Evolutionary conservation across 805 yeast species (phyloP).

Genomic region (Lachancea nothofagi): DNA sequence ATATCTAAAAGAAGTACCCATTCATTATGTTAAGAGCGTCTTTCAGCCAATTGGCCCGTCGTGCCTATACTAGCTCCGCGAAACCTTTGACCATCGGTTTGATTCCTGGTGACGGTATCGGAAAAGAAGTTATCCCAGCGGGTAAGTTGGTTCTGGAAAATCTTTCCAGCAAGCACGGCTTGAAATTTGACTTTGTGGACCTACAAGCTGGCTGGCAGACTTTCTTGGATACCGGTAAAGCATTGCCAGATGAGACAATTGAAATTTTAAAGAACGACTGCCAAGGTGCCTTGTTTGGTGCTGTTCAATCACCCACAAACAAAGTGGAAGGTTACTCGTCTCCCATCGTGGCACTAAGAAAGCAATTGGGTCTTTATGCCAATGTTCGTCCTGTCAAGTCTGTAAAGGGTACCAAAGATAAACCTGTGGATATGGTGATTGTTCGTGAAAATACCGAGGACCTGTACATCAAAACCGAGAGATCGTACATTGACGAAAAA

Average conservation of each 20-base stretch:
- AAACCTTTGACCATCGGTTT: conserved; percentile 56
- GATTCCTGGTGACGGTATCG: conserved; percentile 98
- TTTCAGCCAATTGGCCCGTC: conserved; percentile 24
- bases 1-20: too few species aligned
- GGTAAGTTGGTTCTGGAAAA: conserved; percentile 84
- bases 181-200: conserved; percentile 79
- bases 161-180: conserved; percentile 67
- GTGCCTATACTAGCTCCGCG: conserved; percentile 36
- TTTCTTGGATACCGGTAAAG: conserved; percentile 91
- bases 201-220: conserved; percentile 93
- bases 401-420: conserved; percentile 67
- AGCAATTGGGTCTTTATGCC: conserved; percentile 90
- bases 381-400: conserved; percentile 97
- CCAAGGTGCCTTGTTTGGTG: conserved; percentile 97
- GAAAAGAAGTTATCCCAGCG: conserved; percentile 96
- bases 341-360: conserved; percentile 97
- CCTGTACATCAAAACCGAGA: conserved; percentile 91
- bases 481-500: conserved; percentile 51
- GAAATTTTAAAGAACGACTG: conserved; percentile 69
- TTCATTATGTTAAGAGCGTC: conserved; percentile 27
- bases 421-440: conserved; percentile 94
- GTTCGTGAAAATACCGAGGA: conserved; percentile 99
- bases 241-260: conserved; percentile 91
- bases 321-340: conserved; percentile 96
- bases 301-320: conserved; percentile 90